Percentiles rank a stretch among this genome's conserved stretches.
Evolutionary conservation across 257 asterid species (phyloP).

Genomic region (Capsicum rhomboideum): DNA sequence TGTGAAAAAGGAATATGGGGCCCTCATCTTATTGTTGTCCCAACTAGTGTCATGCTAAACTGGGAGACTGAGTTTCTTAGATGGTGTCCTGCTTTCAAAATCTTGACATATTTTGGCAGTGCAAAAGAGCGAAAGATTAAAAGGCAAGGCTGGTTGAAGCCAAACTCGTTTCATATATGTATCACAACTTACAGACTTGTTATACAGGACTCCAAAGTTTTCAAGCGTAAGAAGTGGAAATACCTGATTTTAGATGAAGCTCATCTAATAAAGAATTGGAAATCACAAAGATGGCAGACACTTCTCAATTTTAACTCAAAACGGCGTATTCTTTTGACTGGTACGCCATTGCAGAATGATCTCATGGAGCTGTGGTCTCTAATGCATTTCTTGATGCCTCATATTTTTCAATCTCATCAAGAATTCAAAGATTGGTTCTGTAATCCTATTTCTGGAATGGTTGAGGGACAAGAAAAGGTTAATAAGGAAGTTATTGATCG

Average conservation of each 20-base stretch:
- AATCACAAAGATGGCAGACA: slow-evolving; percentile 99
- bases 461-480: slow-evolving; percentile 95
- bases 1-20: slow-evolving; percentile 98
- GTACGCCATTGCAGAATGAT: slow-evolving; percentile 97
- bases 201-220: slow-evolving; percentile 90
- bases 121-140: slow-evolving; percentile 89
- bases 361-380: slow-evolving; percentile 99
- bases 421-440: slow-evolving; percentile 99
- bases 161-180: slow-evolving; percentile 91
- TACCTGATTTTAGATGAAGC: slow-evolving; percentile 98
- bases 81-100: slow-evolving; percentile 99
- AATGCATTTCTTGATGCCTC: slow-evolving; percentile 99
- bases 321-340: slow-evolving; percentile 95
- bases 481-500: slow-evolving; percentile 98
- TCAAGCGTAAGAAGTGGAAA: slow-evolving; percentile 99
- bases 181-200: slow-evolving; percentile 96
- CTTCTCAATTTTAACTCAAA: slow-evolving; percentile 94
- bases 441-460: slow-evolving; percentile 96
- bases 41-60: slow-evolving; percentile 99
- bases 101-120: slow-evolving; percentile 97
- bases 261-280: slow-evolving; percentile 95
- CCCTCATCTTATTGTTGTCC: slow-evolving; percentile 98
- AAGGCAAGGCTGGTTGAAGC: slow-evolving; percentile 99
- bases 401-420: slow-evolving; percentile 96
- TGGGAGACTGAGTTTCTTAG: slow-evolving; percentile 99